Evolutionary conservation across 2,329 filamentous ascomycete species (phyloP).

Genomic region (Exophiala sp.): DNA sequence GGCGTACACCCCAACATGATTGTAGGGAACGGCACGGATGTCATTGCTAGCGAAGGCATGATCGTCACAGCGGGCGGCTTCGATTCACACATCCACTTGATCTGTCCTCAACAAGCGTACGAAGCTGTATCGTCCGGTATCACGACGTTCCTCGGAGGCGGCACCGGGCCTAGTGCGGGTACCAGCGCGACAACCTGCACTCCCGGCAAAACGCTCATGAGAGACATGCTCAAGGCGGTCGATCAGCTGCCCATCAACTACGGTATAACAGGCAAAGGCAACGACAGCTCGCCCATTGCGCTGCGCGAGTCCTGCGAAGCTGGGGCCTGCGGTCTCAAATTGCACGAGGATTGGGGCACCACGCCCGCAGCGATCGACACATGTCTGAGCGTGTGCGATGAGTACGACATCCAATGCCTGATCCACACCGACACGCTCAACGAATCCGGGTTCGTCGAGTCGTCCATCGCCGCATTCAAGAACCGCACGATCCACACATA

Average conservation of each 20-base stretch:
- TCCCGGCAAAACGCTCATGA: constrained; percentile 76
- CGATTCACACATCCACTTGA: constrained; percentile 89
- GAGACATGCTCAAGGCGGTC: constrained; percentile 83
- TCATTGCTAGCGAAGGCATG: constrained; percentile 83
- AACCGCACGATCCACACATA: constrained; percentile 90
- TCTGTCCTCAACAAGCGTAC: constrained; percentile 85
- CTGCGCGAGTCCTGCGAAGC: constrained; percentile 77
- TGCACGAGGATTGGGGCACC: constrained; percentile 94
- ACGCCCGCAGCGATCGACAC: constrained; percentile 89
- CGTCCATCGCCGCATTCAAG: constrained; percentile 81
- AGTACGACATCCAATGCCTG: constrained; percentile 86
- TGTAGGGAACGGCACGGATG: constrained; percentile 84
- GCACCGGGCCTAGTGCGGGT: constrained; percentile 87
- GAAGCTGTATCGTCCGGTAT: constrained; percentile 82
- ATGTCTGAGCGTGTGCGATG: constrained; percentile 80
- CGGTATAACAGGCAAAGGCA: constrained; percentile 91
- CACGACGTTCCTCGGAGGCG: constrained; percentile 86
- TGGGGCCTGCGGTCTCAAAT: constrained; percentile 83
- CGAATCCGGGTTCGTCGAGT: constrained; percentile 94
- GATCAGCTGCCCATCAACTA: constrained; percentile 80
- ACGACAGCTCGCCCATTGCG: constrained; percentile 68
- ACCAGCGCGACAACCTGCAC: constrained; percentile 93
- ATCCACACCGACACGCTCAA: constrained; percentile 97
- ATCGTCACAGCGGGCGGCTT: constrained; percentile 89
- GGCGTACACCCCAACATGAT: constrained; percentile 75